Base-by-base conservation (phyloP, 768 basidiomycete species). In the Neoboletus brunneissimus region DNA sequence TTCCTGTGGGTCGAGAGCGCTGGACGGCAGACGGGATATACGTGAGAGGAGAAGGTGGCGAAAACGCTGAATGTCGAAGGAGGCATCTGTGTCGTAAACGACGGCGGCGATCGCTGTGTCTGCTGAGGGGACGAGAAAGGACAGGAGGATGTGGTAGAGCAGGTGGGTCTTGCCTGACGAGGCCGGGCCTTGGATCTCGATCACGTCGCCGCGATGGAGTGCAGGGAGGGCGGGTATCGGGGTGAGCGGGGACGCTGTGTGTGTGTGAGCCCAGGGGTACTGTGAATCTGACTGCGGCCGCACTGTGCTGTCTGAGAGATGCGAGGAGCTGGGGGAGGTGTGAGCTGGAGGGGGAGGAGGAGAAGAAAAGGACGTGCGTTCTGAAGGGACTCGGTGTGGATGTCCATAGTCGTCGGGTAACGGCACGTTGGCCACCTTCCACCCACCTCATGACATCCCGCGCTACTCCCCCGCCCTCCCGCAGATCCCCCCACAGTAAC, bases 141-240 rank as follows among this genome's bases (percentile, higher is more conserved):
- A 78, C 13, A 82, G 71, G 27, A 89, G 67, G 48, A 91, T 69
- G 65, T 82, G 79, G 66, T 87, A 87, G 27, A 91, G 71, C n/a
- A 94, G 73, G 59, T 88, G 87, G 2, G 88, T 86, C 73, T 94
- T 94, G 29, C 89, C 91, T 7, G 86, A 84, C 27, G 78, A 80
- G 5, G 90, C 75, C 2, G 85, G 81, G 2, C 91, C 91, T 70
- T 91, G 87, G 22, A 94, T 77, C 70, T 90, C 87, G 59, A 93
- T 72, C 40, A 89, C 77, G 67, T 91, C 86, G 35, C 87, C 87
- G 45, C 77, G 73, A 44, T 69, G 59, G 34, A 83, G 64, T 27
- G 76, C 68, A 23, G 66, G 57, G 23, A 70, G 53, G 45, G 43
- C 57, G 43, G 56, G 54, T 45, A 63, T 60, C 58, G 50, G 49